Base-by-base conservation (phyloP, 331 rosid species). In the Pyrus hybrid region DNA sequence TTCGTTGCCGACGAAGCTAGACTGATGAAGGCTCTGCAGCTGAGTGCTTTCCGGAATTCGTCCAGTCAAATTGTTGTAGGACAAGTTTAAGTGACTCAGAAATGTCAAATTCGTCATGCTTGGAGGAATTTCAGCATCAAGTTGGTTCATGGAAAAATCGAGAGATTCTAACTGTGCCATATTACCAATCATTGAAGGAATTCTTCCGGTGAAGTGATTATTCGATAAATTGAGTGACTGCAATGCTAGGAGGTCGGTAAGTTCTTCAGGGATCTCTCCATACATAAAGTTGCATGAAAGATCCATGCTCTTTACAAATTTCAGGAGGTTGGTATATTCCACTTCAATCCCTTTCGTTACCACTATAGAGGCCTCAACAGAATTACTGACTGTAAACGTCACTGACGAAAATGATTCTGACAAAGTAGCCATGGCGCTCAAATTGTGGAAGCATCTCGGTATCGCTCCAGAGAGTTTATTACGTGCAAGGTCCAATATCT, bases 231-330 rank as follows among this genome's bases (percentile, higher is more conserved):
- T 32, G 7, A 32, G 35, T 32, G 35, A 32, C 7, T 32, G 35
- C 35, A 32, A 32, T 5, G 17, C 68, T 1, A 45, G 1, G 5
- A 82, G 64, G 0, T 2, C 3, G 32, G 79, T 76, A n/a, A 86
- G 26, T 72, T 84, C 79, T 10, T 16, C 41, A 0, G 85, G 87
- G 17, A 86, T 83, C 6, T 5, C 16, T 16, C 86, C 84, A 0
- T 16, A 65, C 2, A 88, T 70, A 7, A 67, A 68, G 32, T 83
- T 86, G 2, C 6, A 5, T 0, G 84, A 88, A 4, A 86, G 61
- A 13, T 86, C 87, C 45, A 37, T 37, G 13, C 0, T 0, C 0
- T 9, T 37, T 37, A 37, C 45, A 0, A 9, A 37, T 9, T 0
- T 0, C 0, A 37, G 45, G 9, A 0, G 9, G 4, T 37, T 37